These are phyloP conservation scores for Elaeis guineensis DNA, from an alignment of 176 grass and related monocot genomes.

Conservation along the genomic window DNA sequence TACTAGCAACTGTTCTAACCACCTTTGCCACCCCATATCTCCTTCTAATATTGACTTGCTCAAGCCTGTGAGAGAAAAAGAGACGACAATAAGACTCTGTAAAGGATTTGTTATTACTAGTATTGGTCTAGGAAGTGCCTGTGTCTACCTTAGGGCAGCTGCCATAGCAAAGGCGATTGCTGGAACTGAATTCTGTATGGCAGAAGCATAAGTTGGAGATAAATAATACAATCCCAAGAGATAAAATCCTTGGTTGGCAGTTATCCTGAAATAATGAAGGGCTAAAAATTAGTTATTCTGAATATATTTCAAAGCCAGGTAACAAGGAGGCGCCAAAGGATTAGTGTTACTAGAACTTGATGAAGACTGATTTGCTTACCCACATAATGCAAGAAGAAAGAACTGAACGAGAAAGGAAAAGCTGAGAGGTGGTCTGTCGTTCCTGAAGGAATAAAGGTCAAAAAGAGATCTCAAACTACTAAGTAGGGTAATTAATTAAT, in stretches of 20 bases:
- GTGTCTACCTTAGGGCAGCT: slow-evolving; percentile 38
- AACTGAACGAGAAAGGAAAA: slow-evolving; percentile 76
- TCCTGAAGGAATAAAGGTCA: slow-evolving; percentile 33
- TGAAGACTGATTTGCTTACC: slow-evolving; percentile 35
- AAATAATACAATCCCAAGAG: slow-evolving; percentile 46
- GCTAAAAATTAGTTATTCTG: too few relatives aligned
- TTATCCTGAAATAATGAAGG: slow-evolving; percentile 41
- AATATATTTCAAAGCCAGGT: not conserved
- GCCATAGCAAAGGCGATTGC: slow-evolving; percentile 53
- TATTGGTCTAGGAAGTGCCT: too few relatives aligned
- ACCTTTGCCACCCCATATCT: slow-evolving; percentile 58
- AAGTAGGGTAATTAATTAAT: not conserved
- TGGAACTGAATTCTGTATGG: slow-evolving; percentile 50
- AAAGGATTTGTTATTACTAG: too few relatives aligned
- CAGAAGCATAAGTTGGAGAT: slow-evolving; percentile 79
- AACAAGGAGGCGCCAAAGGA: not conserved
- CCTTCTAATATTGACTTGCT: slow-evolving; percentile 41
- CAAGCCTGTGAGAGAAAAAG: slow-evolving; percentile 28
- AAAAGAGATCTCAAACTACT: not conserved
- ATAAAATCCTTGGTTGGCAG: slow-evolving; percentile 84
- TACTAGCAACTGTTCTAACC: slow-evolving; percentile 63
- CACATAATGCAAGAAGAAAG: slow-evolving; percentile 74
- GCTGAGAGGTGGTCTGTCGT: slow-evolving; percentile 74
- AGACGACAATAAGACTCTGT: too few relatives aligned
- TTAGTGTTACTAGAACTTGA: not conserved